These are phyloP conservation scores for Glaciozyma antarctica DNA, from an alignment of 768 basidiomycete species.

Conservation along the genomic window DNA sequence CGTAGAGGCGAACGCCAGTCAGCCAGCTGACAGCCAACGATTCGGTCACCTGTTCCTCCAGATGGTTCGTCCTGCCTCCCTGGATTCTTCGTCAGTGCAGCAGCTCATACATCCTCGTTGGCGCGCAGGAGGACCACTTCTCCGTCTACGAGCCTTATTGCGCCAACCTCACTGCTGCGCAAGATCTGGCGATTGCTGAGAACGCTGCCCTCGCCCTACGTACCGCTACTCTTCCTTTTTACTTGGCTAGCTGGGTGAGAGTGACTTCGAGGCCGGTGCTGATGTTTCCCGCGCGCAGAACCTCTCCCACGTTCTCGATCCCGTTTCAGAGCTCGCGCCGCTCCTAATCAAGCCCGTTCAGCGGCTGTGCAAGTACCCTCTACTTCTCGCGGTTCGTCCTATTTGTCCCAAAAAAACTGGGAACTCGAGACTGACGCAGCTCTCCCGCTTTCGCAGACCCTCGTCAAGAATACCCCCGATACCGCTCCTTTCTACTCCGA, in stretches of 20 bases:
- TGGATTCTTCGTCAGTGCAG: not conserved
- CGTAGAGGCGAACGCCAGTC: slow-evolving; percentile 72
- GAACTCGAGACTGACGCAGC: not conserved
- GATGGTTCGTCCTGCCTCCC: slow-evolving; percentile 37
- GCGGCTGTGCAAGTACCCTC: slow-evolving; percentile 94
- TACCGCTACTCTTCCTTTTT: slow-evolving; percentile 32
- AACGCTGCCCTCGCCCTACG: slow-evolving; percentile 77
- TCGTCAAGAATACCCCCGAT: slow-evolving; percentile 35
- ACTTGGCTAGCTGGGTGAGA: not conserved
- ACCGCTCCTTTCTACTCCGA: slow-evolving; percentile 64
- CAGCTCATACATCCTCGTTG: not conserved
- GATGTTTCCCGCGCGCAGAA: slow-evolving; percentile 4
- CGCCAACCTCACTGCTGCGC: slow-evolving; percentile 81
- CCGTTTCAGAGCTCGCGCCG: slow-evolving; percentile 83
- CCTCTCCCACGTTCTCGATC: slow-evolving; percentile 49
- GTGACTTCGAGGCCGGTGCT: not conserved
- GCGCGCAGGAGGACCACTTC: slow-evolving; percentile 82
- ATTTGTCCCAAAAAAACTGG: not conserved
- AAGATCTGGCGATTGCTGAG: slow-evolving; percentile 72
- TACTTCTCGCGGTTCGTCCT: slow-evolving; percentile 60
- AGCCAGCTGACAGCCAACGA: slow-evolving; percentile 70
- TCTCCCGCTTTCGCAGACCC: slow-evolving; percentile 20
- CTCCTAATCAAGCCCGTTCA: slow-evolving; percentile 99
- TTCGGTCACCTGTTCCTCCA: slow-evolving; percentile 81
- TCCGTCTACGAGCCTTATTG: slow-evolving; percentile 95